Evolutionary conservation across 345 rosid species (phyloP).

Genomic region (Eucalyptus caleyi): DNA sequence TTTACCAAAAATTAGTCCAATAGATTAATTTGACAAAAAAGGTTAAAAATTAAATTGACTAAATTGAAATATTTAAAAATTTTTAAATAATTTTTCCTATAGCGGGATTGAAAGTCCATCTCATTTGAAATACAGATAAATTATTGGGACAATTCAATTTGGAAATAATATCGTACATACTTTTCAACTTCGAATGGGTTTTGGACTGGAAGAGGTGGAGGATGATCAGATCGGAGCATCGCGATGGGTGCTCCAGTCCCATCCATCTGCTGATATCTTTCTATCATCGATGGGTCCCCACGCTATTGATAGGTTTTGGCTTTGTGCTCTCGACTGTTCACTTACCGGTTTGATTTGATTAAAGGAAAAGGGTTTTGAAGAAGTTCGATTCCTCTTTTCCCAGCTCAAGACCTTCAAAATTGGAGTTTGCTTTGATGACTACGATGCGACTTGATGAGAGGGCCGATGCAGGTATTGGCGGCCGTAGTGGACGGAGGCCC

Average conservation of each 20-base stretch:
- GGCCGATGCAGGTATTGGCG: background rate
- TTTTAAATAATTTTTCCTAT: too few relatives aligned
- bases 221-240: background rate
- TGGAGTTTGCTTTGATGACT: background rate
- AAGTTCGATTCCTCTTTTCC: background rate
- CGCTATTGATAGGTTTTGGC: background rate
- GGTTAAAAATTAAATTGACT: fast-evolving
- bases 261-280: background rate
- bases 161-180: background rate
- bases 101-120: too few relatives aligned
- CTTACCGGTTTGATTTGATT: background rate
- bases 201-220: too few relatives aligned
- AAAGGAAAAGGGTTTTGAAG: background rate
- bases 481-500: background rate
- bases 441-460: background rate
- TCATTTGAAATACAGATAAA: too few relatives aligned
- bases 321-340: background rate
- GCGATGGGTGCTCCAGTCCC: background rate
- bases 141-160: too few relatives aligned
- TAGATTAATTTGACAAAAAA: too few relatives aligned
- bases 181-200: too few relatives aligned
- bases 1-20: fast-evolving
- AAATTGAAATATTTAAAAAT: too few relatives aligned
- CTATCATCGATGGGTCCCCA: background rate
- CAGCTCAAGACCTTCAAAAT: background rate